phyloP scores from a whole-genome alignment of 352 stramenopile species.

The Vaucheria bursata region DNA sequence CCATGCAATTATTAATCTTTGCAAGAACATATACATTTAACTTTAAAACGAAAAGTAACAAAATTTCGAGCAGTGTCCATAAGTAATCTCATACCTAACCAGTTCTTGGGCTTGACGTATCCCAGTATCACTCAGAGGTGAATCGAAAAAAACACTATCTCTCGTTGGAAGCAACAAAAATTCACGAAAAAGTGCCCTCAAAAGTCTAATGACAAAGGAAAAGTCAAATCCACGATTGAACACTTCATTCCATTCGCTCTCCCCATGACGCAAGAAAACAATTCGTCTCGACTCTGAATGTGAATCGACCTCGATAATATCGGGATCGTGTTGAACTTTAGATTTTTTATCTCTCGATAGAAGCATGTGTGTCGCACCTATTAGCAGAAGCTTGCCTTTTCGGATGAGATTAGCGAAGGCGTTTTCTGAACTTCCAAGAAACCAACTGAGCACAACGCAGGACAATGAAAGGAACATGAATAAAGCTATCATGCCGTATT shows the following conservation, averaged over 20 bases:
- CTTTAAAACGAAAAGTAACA: background rate
- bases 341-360: conserved; percentile 43
- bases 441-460: no score
- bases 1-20: no score
- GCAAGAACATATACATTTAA: background rate
- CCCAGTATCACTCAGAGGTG: conserved; percentile 38
- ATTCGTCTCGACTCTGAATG: conserved; percentile 14
- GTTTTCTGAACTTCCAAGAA: conserved; percentile 13
- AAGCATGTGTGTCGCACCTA: conserved; percentile 36
- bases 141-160: conserved; percentile 47
- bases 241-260: conserved; percentile 46
- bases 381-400: conserved; percentile 28
- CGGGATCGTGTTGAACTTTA: conserved; percentile 10
- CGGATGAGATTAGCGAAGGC: conserved; percentile 28
- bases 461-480: no score
- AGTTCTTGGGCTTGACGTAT: conserved; percentile 45
- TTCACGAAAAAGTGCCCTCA: conserved; percentile 21
- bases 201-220: conserved; percentile 34
- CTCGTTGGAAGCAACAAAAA: conserved; percentile 34
- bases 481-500: no score
- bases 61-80: conserved; percentile 8
- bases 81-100: conserved; percentile 14
- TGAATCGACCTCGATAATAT: background rate
- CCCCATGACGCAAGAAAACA: conserved; percentile 38
- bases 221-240: conserved; percentile 41